These are phyloP conservation scores for Seminavis robusta DNA, from an alignment of 108 stramenopile genomes.

Conservation along the genomic window DNA sequence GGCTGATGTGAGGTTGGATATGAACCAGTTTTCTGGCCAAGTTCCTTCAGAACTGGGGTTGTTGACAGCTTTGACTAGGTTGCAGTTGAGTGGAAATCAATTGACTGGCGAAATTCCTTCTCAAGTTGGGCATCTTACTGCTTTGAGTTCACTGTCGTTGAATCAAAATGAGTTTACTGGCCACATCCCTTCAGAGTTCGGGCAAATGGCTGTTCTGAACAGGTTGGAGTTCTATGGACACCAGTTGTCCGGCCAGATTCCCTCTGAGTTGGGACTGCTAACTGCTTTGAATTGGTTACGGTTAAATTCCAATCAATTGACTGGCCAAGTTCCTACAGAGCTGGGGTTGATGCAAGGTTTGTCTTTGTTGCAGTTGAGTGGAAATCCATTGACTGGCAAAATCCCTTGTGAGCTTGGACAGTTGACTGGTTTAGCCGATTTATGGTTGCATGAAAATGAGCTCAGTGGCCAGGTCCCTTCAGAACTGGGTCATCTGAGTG, in stretches of 20 bases:
- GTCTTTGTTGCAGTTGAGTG: slow-evolving; percentile 33
- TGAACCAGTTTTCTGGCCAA: slow-evolving; percentile 40
- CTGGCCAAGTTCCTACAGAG: no score
- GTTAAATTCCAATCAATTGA: no score
- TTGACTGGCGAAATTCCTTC: slow-evolving; percentile 62
- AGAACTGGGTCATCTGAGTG: slow-evolving; percentile 8
- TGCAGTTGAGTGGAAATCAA: slow-evolving; percentile 70
- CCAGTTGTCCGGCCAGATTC: neutral
- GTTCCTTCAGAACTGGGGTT: slow-evolving; percentile 42
- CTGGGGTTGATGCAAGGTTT: slow-evolving; percentile 14
- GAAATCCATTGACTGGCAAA: slow-evolving; percentile 47
- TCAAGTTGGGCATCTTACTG: no score
- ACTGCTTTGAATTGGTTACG: no score
- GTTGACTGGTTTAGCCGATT: slow-evolving; percentile 28
- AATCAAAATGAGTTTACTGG: no score
- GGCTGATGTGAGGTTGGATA: slow-evolving; percentile 21
- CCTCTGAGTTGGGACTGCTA: no score
- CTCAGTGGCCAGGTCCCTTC: slow-evolving; percentile 44
- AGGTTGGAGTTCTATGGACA: no score
- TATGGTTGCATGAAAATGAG: slow-evolving; percentile 48
- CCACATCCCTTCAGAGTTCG: no score
- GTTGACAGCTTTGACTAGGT: slow-evolving; percentile 25
- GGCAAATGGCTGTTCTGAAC: no score
- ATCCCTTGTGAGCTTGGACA: slow-evolving; percentile 35
- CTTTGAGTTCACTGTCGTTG: no score